Conservation (phyloP, 805 yeast genomes). For the Ogataea chonburiensis region DNA sequence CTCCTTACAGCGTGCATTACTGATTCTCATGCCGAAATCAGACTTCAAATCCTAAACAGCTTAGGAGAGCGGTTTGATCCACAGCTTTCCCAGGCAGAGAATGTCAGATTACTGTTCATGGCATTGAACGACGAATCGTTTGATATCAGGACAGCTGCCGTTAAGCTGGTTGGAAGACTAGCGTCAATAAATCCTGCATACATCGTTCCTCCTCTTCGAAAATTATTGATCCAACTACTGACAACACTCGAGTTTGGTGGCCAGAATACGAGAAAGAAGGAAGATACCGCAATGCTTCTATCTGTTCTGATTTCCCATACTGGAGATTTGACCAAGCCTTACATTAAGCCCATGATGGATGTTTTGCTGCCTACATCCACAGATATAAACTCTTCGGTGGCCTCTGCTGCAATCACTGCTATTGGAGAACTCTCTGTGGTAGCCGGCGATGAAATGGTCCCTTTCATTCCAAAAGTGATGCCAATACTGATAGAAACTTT, state of each 20-base stretch:
- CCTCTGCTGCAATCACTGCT: slow-evolving; percentile 80
- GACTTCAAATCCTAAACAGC: slow-evolving; percentile 73
- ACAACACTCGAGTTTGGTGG: slow-evolving; percentile 84
- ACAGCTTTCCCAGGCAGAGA: slow-evolving; percentile 91
- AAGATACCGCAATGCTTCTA: slow-evolving; percentile 78
- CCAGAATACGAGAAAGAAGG: slow-evolving; percentile 67
- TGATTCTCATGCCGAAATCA: slow-evolving; percentile 82
- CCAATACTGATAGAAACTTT: slow-evolving; percentile 83
- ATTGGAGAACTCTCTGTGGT: slow-evolving; percentile 87
- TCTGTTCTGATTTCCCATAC: slow-evolving; percentile 76
- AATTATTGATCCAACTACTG: slow-evolving; percentile 77
- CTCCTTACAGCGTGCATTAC: slow-evolving; percentile 80
- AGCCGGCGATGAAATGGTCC: slow-evolving; percentile 80
- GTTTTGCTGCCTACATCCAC: slow-evolving; percentile 74
- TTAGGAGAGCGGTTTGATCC: slow-evolving; percentile 80
- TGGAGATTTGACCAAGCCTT: slow-evolving; percentile 81
- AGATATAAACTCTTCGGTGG: slow-evolving; percentile 75
- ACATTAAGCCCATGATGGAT: slow-evolving; percentile 86
- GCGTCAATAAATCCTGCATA: slow-evolving; percentile 91
- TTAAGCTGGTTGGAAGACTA: slow-evolving; percentile 77
- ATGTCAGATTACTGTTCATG: slow-evolving; percentile 78
- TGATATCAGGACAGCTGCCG: slow-evolving; percentile 74
- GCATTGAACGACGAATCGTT: slow-evolving; percentile 91
- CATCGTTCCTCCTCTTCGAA: slow-evolving; percentile 88
- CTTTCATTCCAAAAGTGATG: slow-evolving; percentile 75